Evolutionary conservation across 306 rosid genomes (phyloP), one percentile per base, ranked within the genome.

Genomic region (Trifolium repens): DNA sequence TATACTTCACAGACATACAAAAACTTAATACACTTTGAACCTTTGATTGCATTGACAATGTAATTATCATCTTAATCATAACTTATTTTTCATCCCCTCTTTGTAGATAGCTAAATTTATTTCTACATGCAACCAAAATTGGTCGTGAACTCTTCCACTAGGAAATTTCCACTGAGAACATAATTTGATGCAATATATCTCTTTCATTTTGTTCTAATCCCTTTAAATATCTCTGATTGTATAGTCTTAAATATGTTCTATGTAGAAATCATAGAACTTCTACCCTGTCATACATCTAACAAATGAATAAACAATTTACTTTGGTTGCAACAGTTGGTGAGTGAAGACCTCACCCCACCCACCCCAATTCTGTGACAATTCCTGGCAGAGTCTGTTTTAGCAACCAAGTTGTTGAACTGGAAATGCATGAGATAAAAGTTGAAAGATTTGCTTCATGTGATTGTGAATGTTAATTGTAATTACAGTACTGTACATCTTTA

Each of bases 241-340:
- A 46, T 34, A 22, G 74, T 44, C 74, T 34, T 58, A 73, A 67
- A 49, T 67, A 46, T 73, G 46, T 27, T 44, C 69, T 30, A 17
- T 24, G n/a, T 57, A 35, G 55, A 73, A 73, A 55, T 35, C 64
- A 35, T n/a, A 34, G 44, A 67, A 59, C 54, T 27, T 73, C 55
- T 47, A 35, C 35, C 71, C 14, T 58, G 50, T 47, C 49, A 35
- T 67, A 47, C 67, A 26, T 68, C 67, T 39, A 22, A 46, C 62
- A 40, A 16, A 35, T 71, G 72, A 50, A 24, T 61, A 78, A 24
- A 30, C 39, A 59, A 35, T 47, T 32, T 70, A 7, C 4, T 71
- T 30, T 79, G 62, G 57, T 66, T 66, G 69, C 79, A 66, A 22
- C 17, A 11, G 37, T 79, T 73, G 70, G 64, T 44, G n/a, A 58